Evolutionary conservation across 208 protist genomes (phyloP), one percentile per base, ranked within the genome.

Genomic region (Novymonas esmeraldas): DNA sequence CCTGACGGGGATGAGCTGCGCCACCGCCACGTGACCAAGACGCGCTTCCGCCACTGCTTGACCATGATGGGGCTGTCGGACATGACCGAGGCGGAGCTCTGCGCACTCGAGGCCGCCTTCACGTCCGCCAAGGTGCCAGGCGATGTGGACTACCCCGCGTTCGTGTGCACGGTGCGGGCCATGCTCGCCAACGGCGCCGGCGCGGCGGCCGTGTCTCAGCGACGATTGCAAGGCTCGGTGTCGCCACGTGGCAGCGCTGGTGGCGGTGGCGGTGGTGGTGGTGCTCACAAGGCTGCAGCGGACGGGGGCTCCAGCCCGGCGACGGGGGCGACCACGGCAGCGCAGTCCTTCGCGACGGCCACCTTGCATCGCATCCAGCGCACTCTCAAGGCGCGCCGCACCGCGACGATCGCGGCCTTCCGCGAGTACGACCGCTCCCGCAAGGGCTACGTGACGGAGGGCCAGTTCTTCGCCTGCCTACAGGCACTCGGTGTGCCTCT

Each of bases 1-100:
- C 85, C 84, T 5, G 92, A 97, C 55, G 86, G 85, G 48, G 92
- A 97, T 67, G 82, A 85, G 71, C 76, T 97, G 48, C 84, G 89
- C 39, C 87, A 95, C 67, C 75, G 76, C n/a, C 82, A 85, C 58
- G 85, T 97, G 36, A 84, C 82, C 9, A 67, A 72, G 5, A 73
- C 78, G n/a, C 89, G 87, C 52, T 97, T 97, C 65, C 83, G 87
- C 10, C 82, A 90, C 61, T 82, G 82, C 55, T 20, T 96, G 3
- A 78, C 76, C 24, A 87, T 94, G 71, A 69, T 96, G n/a, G 87
- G 89, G n/a, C 33, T 92, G 14, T 49, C 56, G 3, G 60, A 48
- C 3, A 72, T 95, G 22, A 78, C 73, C 3, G 89, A 86, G 63
- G 31, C 34, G 29, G 82, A 95, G 58, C 61, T 89, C 22, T 34